Base-by-base conservation (phyloP, 228 moss, liverwort and hornwort species). In the Sphagnum fallax region DNA sequence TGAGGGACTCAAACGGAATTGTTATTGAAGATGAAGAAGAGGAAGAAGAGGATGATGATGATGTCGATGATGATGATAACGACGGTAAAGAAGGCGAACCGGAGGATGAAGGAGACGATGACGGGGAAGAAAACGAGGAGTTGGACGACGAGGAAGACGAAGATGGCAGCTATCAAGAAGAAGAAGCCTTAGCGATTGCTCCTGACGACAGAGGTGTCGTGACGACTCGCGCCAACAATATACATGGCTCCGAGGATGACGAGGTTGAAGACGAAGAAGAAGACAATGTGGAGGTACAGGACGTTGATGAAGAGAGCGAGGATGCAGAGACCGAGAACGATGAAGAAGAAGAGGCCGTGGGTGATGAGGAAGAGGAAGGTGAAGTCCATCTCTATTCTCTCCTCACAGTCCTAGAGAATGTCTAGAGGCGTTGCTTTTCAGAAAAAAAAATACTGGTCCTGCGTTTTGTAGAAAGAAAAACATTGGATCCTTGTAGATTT, bases 201-300 rank as follows among this genome's bases (percentile, higher is more conserved):
- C 67, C 6, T 71, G 53, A 55, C n/a, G 78, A 68, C 32, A 32
- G 32, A 64, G 71, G 18, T 4, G 66, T 64, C 6, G 81, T 74
- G 57, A 32, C 32, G 32, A 32, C 32, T 32, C 80, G 62, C 16
- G 64, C 69, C 49, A 82, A 78, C 50, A 76, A 74, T 61, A 81
- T 81, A 62, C 74, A 78, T 52, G 75, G 79, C 61, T 85, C 81
- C 32, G 89, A 92, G 47, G 89, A 91, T 63, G 89, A 89, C 52
- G 89, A 89, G 58, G 84, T 83, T 52, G 88, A 90, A 52, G 88
- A 90, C 70, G 90, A 85, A 60, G 32, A 32, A 32, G 89, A 86
- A 2, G 92, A 89, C 76, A 92, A 89, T 78, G 86, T 88, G 6
- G 88, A 90, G 74, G 87, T 87, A 60, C 89, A 89, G 82, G 87